Conservation (phyloP, 805 yeast genomes). For the Starmerella bombi region DNA sequence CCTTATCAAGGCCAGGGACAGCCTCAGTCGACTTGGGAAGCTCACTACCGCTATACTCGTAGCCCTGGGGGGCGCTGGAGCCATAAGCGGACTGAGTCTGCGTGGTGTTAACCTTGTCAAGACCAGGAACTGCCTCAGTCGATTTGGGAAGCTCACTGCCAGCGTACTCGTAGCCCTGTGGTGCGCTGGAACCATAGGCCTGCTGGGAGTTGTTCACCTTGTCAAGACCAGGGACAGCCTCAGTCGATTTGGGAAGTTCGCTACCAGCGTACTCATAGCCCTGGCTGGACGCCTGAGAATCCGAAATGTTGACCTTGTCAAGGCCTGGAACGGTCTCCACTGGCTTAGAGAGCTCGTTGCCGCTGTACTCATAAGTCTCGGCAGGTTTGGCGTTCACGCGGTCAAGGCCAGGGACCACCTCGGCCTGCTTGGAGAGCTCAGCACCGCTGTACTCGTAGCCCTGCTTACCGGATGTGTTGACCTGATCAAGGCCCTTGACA, state of each 20-base stretch:
- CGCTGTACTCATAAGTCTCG: conserved; percentile 6
- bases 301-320: background rate
- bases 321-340: conserved; percentile 5
- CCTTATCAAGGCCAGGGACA: background rate
- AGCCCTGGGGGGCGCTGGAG: too few relatives aligned
- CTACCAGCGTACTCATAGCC: background rate
- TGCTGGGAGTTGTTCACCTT: background rate
- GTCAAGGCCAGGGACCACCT: conserved; percentile 6
- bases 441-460: background rate
- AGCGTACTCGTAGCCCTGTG: conserved; percentile 3
- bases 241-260: conserved; percentile 2
- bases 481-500: background rate
- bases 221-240: conserved; percentile 1
- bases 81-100: background rate
- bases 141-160: background rate
- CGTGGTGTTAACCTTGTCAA: background rate
- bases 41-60: background rate
- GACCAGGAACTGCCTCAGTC: background rate
- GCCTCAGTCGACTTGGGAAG: background rate
- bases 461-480: background rate
- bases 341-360: conserved; percentile 1
- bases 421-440: background rate
- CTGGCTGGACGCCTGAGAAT: too few relatives aligned
- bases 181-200: too few relatives aligned
- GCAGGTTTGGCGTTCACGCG: background rate